Evolutionary conservation across 2,329 filamentous ascomycete species (phyloP).

Genomic region (Alternaria rosae): DNA sequence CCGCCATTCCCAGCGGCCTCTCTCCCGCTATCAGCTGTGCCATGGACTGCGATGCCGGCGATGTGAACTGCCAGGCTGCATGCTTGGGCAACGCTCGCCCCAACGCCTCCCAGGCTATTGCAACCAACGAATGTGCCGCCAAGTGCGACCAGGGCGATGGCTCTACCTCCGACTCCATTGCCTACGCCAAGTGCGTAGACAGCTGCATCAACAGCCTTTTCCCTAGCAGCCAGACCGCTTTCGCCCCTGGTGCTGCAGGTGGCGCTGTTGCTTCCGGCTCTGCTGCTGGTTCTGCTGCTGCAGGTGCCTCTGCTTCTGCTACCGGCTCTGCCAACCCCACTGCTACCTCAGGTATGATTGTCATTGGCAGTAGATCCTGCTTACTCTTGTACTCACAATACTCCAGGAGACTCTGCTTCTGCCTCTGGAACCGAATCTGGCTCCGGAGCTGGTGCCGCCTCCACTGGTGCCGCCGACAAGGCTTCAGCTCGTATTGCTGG

Average conservation of each 20-base stretch:
- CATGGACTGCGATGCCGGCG: conserved; percentile 50
- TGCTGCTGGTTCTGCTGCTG: conserved; percentile 29
- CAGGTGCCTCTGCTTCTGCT: conserved; percentile 27
- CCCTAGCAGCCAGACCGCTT: conserved; percentile 51
- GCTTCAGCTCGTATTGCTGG: conserved; percentile 42
- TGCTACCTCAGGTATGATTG: conserved; percentile 8
- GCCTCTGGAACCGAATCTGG: conserved; percentile 32
- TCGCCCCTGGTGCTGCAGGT: conserved; percentile 31
- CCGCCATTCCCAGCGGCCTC: conserved; percentile 29
- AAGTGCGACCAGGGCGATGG: conserved; percentile 63
- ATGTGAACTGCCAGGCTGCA: conserved; percentile 60
- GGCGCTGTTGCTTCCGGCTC: conserved; percentile 30
- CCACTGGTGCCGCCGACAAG: conserved; percentile 42
- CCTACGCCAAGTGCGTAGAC: conserved; percentile 58
- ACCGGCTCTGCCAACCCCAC: conserved; percentile 17
- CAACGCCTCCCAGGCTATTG: conserved; percentile 57
- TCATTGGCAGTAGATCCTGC: background rate
- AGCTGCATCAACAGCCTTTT: conserved; percentile 60
- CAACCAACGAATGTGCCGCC: conserved; percentile 60
- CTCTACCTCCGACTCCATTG: conserved; percentile 53
- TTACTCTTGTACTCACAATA: background rate
- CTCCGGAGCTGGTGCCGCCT: conserved; percentile 27
- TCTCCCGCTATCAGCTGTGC: conserved; percentile 45
- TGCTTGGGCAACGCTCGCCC: conserved; percentile 63
- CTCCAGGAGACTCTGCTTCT: conserved; percentile 6